Evolutionary conservation across 2,329 filamentous ascomycete genomes (phyloP).

Genomic region (Sordariomycetes sp.): DNA sequence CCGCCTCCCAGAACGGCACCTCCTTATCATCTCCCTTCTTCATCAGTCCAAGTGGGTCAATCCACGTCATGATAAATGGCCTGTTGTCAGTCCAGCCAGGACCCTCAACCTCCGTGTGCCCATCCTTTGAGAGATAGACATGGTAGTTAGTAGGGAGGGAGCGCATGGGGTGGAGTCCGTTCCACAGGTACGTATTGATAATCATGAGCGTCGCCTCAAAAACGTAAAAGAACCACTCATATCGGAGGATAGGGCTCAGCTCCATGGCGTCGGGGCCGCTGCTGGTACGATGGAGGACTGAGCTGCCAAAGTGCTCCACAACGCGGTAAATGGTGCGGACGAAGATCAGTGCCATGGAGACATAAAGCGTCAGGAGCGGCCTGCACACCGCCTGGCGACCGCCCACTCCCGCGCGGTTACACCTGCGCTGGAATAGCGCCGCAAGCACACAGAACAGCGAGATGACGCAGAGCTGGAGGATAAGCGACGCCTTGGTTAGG

Average conservation of each 20-base stretch:
- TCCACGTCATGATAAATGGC: not conserved
- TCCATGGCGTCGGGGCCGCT: not conserved
- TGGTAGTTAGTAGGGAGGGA: slow-evolving; percentile 22
- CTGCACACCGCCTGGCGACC: not conserved
- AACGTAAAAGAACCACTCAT: slow-evolving; percentile 32
- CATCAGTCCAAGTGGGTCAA: not conserved
- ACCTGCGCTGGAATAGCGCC: slow-evolving; percentile 27
- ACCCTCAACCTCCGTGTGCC: slow-evolving; percentile 18
- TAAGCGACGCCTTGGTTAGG: slow-evolving; percentile 26
- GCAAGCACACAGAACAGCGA: slow-evolving; percentile 27
- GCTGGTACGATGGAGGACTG: slow-evolving; percentile 11
- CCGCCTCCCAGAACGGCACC: not conserved
- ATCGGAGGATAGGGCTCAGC: slow-evolving; percentile 16
- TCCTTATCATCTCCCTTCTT: not conserved
- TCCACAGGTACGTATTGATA: slow-evolving; percentile 26
- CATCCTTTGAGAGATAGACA: slow-evolving; percentile 25
- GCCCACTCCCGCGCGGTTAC: slow-evolving; percentile 8
- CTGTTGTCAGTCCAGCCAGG: not conserved
- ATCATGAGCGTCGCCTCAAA: slow-evolving; percentile 30
- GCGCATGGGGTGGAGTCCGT: slow-evolving; percentile 25
- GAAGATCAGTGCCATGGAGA: slow-evolving; percentile 20
- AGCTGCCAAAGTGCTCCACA: slow-evolving; percentile 31
- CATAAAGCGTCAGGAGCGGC: slow-evolving; percentile 15
- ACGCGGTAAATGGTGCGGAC: slow-evolving; percentile 41
- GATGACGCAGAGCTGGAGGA: slow-evolving; percentile 33